Percentiles rank a stretch among this genome's conserved stretches.
These are phyloP conservation scores for Patellifolia procumbens DNA, from an alignment of 179 eudicot genomes.

Conservation along the genomic window DNA sequence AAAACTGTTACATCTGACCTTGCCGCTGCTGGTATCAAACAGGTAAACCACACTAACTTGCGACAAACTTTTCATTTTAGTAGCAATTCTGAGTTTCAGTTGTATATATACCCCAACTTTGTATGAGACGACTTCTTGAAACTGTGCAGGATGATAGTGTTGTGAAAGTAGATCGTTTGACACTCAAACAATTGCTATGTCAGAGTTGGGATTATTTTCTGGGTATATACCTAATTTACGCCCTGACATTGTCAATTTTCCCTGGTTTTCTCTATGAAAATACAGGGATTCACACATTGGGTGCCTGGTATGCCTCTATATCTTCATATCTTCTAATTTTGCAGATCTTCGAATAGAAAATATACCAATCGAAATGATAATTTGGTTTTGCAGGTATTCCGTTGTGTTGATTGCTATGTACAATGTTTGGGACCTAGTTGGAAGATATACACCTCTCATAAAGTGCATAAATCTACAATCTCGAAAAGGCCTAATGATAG, in stretches of 20 bases:
- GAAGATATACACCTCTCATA: conserved; percentile 65
- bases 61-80: background rate
- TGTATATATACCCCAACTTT: background rate
- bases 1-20: conserved; percentile 61
- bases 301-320: conserved; percentile 52
- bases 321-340: background rate
- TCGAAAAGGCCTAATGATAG: too few relatives aligned
- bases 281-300: conserved; percentile 57
- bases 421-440: conserved; percentile 63
- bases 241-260: conserved; percentile 56
- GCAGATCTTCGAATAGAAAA: background rate
- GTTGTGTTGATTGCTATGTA: conserved; percentile 76
- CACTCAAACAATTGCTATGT: too few relatives aligned
- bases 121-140: too few relatives aligned
- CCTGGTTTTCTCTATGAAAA: conserved; percentile 69
- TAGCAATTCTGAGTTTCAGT: background rate
- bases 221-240: conserved; percentile 52
- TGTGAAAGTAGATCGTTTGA: too few relatives aligned
- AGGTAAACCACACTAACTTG: too few relatives aligned
- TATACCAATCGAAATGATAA: background rate
- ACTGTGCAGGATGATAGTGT: too few relatives aligned
- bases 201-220: conserved; percentile 57
- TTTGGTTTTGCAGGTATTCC: conserved; percentile 50
- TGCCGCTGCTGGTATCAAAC: conserved; percentile 55
- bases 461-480: conserved; percentile 45